Percentiles rank a stretch among this genome's conserved stretches.
Evolutionary conservation across 306 rosid genomes (phyloP).

Genomic region (Mimosa bimucronata): DNA sequence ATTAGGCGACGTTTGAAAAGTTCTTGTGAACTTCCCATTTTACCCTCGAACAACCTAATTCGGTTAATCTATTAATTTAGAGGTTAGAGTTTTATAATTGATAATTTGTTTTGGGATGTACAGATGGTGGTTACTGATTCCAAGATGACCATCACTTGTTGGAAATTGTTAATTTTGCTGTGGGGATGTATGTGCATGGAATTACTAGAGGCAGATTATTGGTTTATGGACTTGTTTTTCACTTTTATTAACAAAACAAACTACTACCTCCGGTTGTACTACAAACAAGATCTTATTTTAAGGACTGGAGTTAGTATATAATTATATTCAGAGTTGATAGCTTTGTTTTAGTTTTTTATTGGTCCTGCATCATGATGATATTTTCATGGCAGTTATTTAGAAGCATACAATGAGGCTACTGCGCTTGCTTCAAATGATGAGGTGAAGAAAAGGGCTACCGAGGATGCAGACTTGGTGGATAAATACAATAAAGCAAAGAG

Average conservation of each 20-base stretch:
- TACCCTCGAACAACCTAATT: no score
- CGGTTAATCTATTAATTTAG: background rate
- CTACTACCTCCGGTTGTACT: background rate
- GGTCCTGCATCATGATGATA: conserved; percentile 3
- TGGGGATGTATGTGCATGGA: background rate
- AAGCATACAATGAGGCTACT: conserved; percentile 83
- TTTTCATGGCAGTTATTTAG: conserved; percentile 72
- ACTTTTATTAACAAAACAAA: background rate
- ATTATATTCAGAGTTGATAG: background rate
- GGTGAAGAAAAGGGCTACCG: conserved; percentile 50
- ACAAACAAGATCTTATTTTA: no score
- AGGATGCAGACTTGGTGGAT: conserved; percentile 86
- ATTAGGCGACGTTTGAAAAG: no score
- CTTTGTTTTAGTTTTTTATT: background rate
- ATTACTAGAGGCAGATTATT: background rate
- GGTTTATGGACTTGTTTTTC: background rate
- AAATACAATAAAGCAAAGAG: conserved; percentile 79
- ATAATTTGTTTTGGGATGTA: background rate
- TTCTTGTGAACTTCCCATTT: no score
- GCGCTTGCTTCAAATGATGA: conserved; percentile 81
- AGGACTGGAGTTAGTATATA: background rate
- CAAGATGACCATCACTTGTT: background rate
- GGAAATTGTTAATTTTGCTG: background rate
- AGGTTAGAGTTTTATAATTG: background rate
- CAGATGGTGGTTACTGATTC: background rate